Base-by-base conservation (phyloP, 1,284 basidiomycete species). In the Heterobasidion occidentale region DNA sequence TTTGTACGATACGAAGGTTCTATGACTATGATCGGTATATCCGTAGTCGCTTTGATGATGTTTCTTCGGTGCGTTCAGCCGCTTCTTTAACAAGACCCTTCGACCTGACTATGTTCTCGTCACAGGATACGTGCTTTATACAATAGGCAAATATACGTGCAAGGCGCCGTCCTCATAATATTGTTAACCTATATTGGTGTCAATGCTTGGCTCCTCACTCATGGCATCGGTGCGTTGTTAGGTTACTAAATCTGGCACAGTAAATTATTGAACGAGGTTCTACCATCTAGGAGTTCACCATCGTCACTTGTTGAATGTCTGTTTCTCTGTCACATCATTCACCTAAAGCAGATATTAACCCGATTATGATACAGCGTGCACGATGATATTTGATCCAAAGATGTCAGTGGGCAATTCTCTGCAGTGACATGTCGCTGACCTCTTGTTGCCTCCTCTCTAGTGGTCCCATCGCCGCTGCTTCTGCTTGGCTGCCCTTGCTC, bases 41-140 rank as follows among this genome's bases (percentile, higher is more conserved):
- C 75, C 36, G 67, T 76, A 7, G 74, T 76, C 1, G 77, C 72
- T 2, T 59, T 79, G 19, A 82, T 83, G 80, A 82, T 84, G 80
- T 70, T 81, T 11, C 61, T 82, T 5, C 75, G 80, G 75, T 74
- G 55, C 54, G 71, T 15, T 33, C 11, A 27, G 9, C 15, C 38
- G 12, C 17, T 36, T 38, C 27, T 53, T 52, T n/a, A 20, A 45
- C 36, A 35, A 46, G 34, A 34, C 34, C 15, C n/a, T 15, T 35
- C 4, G 11, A 42, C 5, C 44, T 56, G 34, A 55, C 51, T 19
- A 35, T 20, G 14, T n/a, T 17, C 8, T 36, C 9, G 17, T 45
- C 45, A 12, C 56, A 76, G 75, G 17, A 70, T 83, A 51, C 68
- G 70, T 19, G 81, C 77, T 0, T 61, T 83, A 44, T 83, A 81